Percentiles rank a stretch among this genome's conserved stretches.
These are phyloP conservation scores for Fusarium albidum DNA, from an alignment of 2,329 filamentous ascomycete species.

Conservation along the genomic window DNA sequence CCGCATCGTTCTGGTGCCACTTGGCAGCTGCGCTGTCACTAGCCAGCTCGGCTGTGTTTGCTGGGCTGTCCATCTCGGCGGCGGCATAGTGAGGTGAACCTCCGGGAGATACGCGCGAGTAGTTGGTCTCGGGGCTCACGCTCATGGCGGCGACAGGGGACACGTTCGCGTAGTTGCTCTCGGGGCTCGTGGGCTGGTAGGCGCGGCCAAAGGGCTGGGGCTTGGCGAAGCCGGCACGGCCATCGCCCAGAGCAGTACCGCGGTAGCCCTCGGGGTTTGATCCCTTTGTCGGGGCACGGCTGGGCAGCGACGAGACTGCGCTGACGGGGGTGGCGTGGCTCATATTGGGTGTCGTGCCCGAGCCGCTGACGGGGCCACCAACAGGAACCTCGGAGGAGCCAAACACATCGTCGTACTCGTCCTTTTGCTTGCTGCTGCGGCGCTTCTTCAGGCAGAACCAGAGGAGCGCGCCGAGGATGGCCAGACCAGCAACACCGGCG, in stretches of 20 bases:
- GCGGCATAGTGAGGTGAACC: constrained; percentile 29
- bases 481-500: constrained; percentile 47
- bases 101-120: constrained; percentile 34
- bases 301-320: constrained; percentile 39
- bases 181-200: constrained; percentile 41
- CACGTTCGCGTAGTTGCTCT: constrained; percentile 31
- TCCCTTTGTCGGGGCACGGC: constrained; percentile 37
- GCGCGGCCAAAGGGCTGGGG: constrained; percentile 46
- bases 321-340: constrained; percentile 38
- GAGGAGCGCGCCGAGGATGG: constrained; percentile 41
- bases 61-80: constrained; percentile 37
- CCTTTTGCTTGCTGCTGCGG: constrained; percentile 43
- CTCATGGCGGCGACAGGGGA: constrained; percentile 22
- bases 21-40: constrained; percentile 43
- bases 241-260: constrained; percentile 50
- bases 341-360: constrained; percentile 42
- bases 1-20: constrained; percentile 47
- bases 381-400: constrained; percentile 55
- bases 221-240: constrained; percentile 50
- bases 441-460: constrained; percentile 45
- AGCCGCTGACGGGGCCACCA: constrained; percentile 34
- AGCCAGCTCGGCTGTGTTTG: constrained; percentile 45
- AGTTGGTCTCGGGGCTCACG: constrained; percentile 34
- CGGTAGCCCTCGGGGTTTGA: constrained; percentile 48
- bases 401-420: constrained; percentile 50